Base-by-base conservation (phyloP, 495 filamentous ascomycete genomes). In the Podospora bellae-mahoneyi region DNA sequence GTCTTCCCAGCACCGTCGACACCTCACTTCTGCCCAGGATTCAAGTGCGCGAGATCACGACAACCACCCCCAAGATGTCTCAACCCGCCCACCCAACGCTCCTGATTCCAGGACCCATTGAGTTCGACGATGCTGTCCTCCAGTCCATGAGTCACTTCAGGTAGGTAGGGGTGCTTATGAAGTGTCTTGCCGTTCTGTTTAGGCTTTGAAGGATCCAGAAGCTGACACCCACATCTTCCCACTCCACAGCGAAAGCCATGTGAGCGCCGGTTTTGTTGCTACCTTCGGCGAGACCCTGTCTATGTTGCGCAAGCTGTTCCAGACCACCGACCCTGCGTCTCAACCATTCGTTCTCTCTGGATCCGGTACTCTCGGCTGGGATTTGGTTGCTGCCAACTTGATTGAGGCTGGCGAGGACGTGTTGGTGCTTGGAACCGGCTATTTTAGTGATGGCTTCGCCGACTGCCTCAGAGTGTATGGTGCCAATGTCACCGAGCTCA, bases 51-150 rank as follows among this genome's bases (percentile, higher is more conserved):
- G 75, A 54, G 62, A 66, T 78, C 70, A 75, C 75, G 10, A 69
- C 62, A 16, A 68, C 62, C 10, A 66, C 70, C 58, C 53, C 75
- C 78, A 89, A 81, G 54, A 94, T 95, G 92, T 94, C 80, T 66
- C 93, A 96, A 84, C 80, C 91, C 57, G 82, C 87, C 63, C 93
- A 97, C 77, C 87, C 92, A 66, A 86, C 93, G 53, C 80, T 97
- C 75, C 86, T 99, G 74, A 97, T 99, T 75, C 95, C 95, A 27
- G 95, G 95, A 30, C 95, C 95, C 76, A 95, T 99, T 77, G 95
- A 99, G 81, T 98, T 98, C 75, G 95, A 97, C 78, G 95, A 99
- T 92, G 93, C 89, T 57, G 95, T 99, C 62, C 87, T 99, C 59
- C 85, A 92, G 78, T 91, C 93, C 66, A 98, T 98, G 95, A 86